Percentiles rank a stretch among this genome's conserved stretches.
phyloP scores from a whole-genome alignment of 2,329 filamentous ascomycete genomes.

The Penicillium sp. region DNA sequence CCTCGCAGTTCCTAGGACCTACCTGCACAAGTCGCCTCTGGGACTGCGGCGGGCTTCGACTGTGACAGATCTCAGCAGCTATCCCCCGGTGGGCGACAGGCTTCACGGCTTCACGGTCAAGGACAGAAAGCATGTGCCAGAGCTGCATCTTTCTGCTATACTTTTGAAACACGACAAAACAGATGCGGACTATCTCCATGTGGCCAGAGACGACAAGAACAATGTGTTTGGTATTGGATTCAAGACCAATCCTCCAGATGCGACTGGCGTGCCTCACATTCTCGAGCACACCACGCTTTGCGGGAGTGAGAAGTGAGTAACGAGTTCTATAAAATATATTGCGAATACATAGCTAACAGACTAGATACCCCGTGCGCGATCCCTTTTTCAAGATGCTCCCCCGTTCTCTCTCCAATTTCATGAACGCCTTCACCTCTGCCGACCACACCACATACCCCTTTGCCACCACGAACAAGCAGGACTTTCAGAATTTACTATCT shows the following conservation, averaged over 20 bases:
- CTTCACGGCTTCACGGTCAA: slow-evolving; percentile 91
- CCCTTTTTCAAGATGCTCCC: slow-evolving; percentile 99
- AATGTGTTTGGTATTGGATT: slow-evolving; percentile 99
- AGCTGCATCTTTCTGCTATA: slow-evolving; percentile 86
- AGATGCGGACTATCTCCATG: slow-evolving; percentile 90
- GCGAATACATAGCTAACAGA: neutral
- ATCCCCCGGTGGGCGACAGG: slow-evolving; percentile 75
- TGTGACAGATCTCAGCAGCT: slow-evolving; percentile 70
- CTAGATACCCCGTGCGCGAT: slow-evolving; percentile 90
- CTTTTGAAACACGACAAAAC: slow-evolving; percentile 93
- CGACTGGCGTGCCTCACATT: slow-evolving; percentile 94
- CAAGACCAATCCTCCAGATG: slow-evolving; percentile 97
- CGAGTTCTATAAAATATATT: neutral
- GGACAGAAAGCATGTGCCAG: slow-evolving; percentile 85
- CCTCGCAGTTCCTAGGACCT: slow-evolving; percentile 20
- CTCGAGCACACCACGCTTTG: slow-evolving; percentile 96
- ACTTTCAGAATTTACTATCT: slow-evolving; percentile 92
- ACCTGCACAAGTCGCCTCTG: slow-evolving; percentile 18
- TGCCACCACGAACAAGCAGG: slow-evolving; percentile 90
- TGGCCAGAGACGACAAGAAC: slow-evolving; percentile 92
- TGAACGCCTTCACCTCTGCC: slow-evolving; percentile 97
- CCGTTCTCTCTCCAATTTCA: slow-evolving; percentile 96
- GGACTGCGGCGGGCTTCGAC: slow-evolving; percentile 45
- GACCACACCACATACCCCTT: slow-evolving; percentile 98
- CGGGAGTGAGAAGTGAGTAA: slow-evolving; percentile 77